Evolutionary conservation across 1,284 basidiomycete genomes (phyloP).

Genomic region (Marasmius sp.): DNA sequence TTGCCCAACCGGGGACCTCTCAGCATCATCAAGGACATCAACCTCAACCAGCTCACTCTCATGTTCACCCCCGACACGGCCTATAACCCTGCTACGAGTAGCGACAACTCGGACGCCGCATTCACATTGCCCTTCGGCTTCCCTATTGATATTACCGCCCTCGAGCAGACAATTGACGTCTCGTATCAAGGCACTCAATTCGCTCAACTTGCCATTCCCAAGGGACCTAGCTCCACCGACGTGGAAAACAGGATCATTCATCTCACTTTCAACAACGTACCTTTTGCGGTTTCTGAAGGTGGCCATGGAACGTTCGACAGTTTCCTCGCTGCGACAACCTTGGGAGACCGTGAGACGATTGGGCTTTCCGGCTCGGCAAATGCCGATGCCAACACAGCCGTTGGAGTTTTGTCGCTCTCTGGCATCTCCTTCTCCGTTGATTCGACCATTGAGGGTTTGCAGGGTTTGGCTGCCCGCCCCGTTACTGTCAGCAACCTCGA

Average conservation of each 20-base stretch:
- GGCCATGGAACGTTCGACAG: slow-evolving; percentile 57
- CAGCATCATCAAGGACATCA: slow-evolving; percentile 67
- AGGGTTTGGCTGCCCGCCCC: slow-evolving; percentile 65
- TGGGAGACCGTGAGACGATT: slow-evolving; percentile 49
- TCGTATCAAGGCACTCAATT: slow-evolving; percentile 56
- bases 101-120: slow-evolving; percentile 56
- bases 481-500: slow-evolving; percentile 62
- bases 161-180: slow-evolving; percentile 64
- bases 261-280: slow-evolving; percentile 60
- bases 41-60: slow-evolving; percentile 63
- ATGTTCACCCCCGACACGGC: slow-evolving; percentile 58
- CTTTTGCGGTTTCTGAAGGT: slow-evolving; percentile 56
- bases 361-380: slow-evolving; percentile 60
- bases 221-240: slow-evolving; percentile 61
- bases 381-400: slow-evolving; percentile 65
- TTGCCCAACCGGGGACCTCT: slow-evolving; percentile 68
- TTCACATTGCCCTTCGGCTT: slow-evolving; percentile 75
- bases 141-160: slow-evolving; percentile 64
- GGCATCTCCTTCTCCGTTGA: slow-evolving; percentile 67
- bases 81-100: slow-evolving; percentile 60
- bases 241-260: slow-evolving; percentile 63
- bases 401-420: slow-evolving; percentile 63
- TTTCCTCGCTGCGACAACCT: slow-evolving; percentile 70
- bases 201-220: slow-evolving; percentile 64
- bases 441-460: slow-evolving; percentile 64